A percentile compares a stretch with the other conserved stretches of the same genome.
Conservation (phyloP, 1,284 basidiomycete genomes). For the Austropuccinia psidii region DNA sequence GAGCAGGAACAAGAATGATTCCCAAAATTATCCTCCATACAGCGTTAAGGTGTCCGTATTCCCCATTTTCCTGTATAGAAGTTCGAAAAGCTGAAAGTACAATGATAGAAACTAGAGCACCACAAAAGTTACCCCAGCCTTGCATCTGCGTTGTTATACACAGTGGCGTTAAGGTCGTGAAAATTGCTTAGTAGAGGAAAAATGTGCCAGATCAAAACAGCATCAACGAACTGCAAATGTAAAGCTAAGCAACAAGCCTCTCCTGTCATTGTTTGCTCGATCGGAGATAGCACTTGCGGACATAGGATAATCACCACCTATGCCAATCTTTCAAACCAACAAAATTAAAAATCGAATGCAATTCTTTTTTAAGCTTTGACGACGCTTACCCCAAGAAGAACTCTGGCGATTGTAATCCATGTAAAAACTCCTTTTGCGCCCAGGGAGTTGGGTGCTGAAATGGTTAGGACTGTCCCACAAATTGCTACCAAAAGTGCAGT, state of each 20-base stretch:
- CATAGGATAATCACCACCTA: conserved; percentile 24
- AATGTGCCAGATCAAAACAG: not conserved
- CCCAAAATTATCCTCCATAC: conserved; percentile 51
- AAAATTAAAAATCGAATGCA: not conserved
- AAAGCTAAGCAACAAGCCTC: conserved; percentile 8
- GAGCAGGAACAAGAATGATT: conserved; percentile 61
- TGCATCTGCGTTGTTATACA: conserved; percentile 1
- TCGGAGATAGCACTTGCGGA: conserved; percentile 12
- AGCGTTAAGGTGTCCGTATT: not conserved
- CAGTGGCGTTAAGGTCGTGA: no score
- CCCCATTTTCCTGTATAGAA: not conserved
- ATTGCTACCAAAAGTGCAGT: not conserved
- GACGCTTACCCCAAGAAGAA: conserved; percentile 8
- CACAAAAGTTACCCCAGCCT: conserved; percentile 12
- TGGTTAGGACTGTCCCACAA: not conserved
- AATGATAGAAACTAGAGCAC: not conserved
- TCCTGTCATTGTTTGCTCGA: not conserved
- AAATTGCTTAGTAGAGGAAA: not conserved
- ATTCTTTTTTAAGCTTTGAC: not conserved
- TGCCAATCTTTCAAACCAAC: not conserved
- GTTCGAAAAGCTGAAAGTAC: not conserved
- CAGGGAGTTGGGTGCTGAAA: not conserved
- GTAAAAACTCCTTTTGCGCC: not conserved
- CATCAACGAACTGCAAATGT: conserved; percentile 10
- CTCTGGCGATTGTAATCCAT: conserved; percentile 4